Conservation (phyloP, 805 yeast genomes). For the Schwanniomyces occidentalis region DNA sequence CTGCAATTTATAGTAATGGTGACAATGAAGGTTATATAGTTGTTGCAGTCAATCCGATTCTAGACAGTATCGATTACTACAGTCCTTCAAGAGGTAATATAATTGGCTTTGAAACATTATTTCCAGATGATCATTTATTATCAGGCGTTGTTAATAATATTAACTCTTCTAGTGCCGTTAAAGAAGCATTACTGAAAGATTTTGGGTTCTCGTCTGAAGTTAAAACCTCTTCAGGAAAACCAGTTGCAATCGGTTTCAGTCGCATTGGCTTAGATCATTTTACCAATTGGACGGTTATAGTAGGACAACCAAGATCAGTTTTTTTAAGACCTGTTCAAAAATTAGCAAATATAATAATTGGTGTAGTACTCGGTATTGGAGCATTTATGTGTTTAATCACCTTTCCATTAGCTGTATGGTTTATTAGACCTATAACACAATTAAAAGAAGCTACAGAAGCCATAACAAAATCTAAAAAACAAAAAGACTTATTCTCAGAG, state of each 20-base stretch:
- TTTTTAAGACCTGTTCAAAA: slow-evolving; percentile 65
- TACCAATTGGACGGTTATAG: slow-evolving; percentile 67
- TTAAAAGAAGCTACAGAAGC: slow-evolving; percentile 82
- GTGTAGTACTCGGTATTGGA: slow-evolving; percentile 78
- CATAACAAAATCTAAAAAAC: slow-evolving; percentile 47
- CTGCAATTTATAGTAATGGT: slow-evolving; percentile 6
- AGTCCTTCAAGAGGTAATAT: slow-evolving; percentile 36
- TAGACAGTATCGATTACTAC: slow-evolving; percentile 14
- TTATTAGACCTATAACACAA: slow-evolving; percentile 78
- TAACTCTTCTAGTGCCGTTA: slow-evolving; percentile 25
- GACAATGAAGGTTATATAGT: slow-evolving; percentile 25
- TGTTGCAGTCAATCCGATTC: slow-evolving; percentile 32
- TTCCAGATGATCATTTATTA: slow-evolving; percentile 21
- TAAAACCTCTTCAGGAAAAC: slow-evolving; percentile 18
- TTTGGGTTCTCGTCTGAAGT: slow-evolving; percentile 32
- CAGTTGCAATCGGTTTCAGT: slow-evolving; percentile 37
- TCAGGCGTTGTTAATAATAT: slow-evolving; percentile 27
- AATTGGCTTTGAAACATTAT: slow-evolving; percentile 45
- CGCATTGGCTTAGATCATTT: slow-evolving; percentile 30
- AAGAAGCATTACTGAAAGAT: slow-evolving; percentile 24
- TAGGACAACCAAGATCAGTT: slow-evolving; percentile 59
- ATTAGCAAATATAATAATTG: slow-evolving; percentile 68
- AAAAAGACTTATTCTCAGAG: slow-evolving; percentile 11
- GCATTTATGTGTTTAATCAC: slow-evolving; percentile 73
- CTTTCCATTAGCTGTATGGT: slow-evolving; percentile 79